These are phyloP conservation scores for Dicorynia guianensis DNA, from an alignment of 306 rosid genomes.

Conservation along the genomic window DNA sequence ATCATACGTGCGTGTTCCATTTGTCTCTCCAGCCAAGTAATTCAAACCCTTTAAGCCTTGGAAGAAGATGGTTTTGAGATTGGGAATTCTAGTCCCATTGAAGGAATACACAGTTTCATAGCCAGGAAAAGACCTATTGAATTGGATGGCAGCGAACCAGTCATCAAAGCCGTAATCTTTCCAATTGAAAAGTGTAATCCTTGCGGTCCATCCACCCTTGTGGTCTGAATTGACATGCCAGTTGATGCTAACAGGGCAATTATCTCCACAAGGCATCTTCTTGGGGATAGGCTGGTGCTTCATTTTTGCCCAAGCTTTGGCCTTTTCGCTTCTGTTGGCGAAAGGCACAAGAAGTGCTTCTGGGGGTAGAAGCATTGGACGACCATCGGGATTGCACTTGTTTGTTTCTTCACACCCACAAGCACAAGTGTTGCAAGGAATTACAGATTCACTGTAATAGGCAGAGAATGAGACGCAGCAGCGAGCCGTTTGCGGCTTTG, in stretches of 20 bases:
- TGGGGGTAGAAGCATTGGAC: conserved; percentile 60
- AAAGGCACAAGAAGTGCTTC: conserved; percentile 82
- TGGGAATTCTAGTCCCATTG: conserved; percentile 69
- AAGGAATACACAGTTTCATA: conserved; percentile 73
- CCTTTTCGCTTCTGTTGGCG: conserved; percentile 62
- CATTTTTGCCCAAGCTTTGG: conserved; percentile 76
- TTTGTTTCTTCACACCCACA: conserved; percentile 64
- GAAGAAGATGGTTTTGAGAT: conserved; percentile 60
- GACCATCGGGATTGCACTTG: conserved; percentile 52
- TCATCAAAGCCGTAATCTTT: conserved; percentile 52
- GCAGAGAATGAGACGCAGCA: conserved; percentile 89
- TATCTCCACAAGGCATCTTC: conserved; percentile 72
- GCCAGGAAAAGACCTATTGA: conserved; percentile 53
- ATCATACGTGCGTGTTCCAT: conserved; percentile 47
- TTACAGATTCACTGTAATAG: conserved; percentile 69
- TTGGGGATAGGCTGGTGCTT: conserved; percentile 53
- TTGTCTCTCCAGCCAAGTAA: conserved; percentile 62
- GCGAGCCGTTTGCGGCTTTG: conserved; percentile 52
- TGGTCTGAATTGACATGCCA: conserved; percentile 82
- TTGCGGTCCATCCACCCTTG: conserved; percentile 78
- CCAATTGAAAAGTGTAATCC: conserved; percentile 90
- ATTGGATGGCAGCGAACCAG: conserved; percentile 73
- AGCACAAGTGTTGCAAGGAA: conserved; percentile 88
- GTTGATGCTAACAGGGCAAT: conserved; percentile 82
- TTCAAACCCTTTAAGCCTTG: conserved; percentile 70